Conservation (phyloP, 108 stramenopile genomes). For the Skeletonema potamos region DNA sequence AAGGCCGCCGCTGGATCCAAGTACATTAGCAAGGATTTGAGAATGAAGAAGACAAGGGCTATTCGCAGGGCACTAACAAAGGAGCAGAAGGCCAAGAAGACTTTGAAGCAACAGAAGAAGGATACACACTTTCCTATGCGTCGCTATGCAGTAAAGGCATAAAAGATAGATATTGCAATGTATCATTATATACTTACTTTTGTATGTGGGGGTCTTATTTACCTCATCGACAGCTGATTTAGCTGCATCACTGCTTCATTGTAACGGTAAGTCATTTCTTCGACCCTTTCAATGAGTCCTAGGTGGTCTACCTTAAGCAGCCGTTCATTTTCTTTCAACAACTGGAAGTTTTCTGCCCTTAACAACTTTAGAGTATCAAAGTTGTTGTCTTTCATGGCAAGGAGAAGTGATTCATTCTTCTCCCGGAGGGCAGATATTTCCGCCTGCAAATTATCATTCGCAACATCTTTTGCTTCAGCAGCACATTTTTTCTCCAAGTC, state of each 20-base stretch:
- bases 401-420: neutral
- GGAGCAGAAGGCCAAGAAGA: constrained; percentile 79
- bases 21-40: constrained; percentile 94
- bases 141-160: constrained; percentile 86
- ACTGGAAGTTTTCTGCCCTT: neutral
- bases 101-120: constrained; percentile 86
- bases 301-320: constrained; percentile 29
- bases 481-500: neutral
- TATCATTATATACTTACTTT: neutral
- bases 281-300: constrained; percentile 42
- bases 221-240: constrained; percentile 3
- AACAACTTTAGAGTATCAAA: neutral
- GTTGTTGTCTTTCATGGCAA: neutral
- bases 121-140: constrained; percentile 70
- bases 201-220: too few species aligned
- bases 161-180: constrained; percentile 20
- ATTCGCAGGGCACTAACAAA: constrained; percentile 93
- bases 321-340: constrained; percentile 27
- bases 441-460: neutral
- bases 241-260: constrained; percentile 29
- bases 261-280: constrained; percentile 40
- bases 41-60: constrained; percentile 98
- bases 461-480: neutral
- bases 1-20: constrained; percentile 87
- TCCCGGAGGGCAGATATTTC: neutral